Evolutionary conservation across 2,329 filamentous ascomycete species (phyloP).

Genomic region (Elsinoe batatas): DNA sequence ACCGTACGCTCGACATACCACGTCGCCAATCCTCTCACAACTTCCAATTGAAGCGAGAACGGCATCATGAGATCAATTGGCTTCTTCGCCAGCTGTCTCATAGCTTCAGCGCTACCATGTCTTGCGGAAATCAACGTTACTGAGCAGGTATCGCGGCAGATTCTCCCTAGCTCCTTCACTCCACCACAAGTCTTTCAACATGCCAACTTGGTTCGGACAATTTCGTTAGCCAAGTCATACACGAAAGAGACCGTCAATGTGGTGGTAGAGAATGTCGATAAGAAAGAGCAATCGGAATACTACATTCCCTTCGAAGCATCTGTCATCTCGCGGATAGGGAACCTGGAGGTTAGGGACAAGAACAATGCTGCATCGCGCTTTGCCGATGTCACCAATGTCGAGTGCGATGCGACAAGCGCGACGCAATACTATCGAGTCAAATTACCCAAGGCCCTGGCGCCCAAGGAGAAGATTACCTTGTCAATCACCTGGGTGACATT

Average conservation of each 20-base stretch:
- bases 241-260: slow-evolving; percentile 85
- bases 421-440: slow-evolving; percentile 72
- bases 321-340: slow-evolving; percentile 67
- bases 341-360: slow-evolving; percentile 85
- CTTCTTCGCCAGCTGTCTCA: slow-evolving; percentile 33
- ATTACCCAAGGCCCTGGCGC: slow-evolving; percentile 63
- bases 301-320: slow-evolving; percentile 75
- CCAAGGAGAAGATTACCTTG: slow-evolving; percentile 72
- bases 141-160: slow-evolving; percentile 43
- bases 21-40: neutral
- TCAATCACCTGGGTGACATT: slow-evolving; percentile 78
- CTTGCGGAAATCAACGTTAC: slow-evolving; percentile 49
- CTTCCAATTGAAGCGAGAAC: neutral
- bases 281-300: slow-evolving; percentile 75
- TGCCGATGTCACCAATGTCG: slow-evolving; percentile 52
- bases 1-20: neutral
- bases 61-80: slow-evolving; percentile 32
- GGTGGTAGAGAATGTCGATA: slow-evolving; percentile 79
- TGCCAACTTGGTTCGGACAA: slow-evolving; percentile 76
- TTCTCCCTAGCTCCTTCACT: slow-evolving; percentile 52
- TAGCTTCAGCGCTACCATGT: slow-evolving; percentile 50
- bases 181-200: slow-evolving; percentile 92
- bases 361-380: slow-evolving; percentile 65
- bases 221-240: slow-evolving; percentile 90
- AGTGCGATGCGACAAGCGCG: slow-evolving; percentile 37